Evolutionary conservation across 176 grass and related monocot genomes (phyloP).

Genomic region (Oryza coarctata): DNA sequence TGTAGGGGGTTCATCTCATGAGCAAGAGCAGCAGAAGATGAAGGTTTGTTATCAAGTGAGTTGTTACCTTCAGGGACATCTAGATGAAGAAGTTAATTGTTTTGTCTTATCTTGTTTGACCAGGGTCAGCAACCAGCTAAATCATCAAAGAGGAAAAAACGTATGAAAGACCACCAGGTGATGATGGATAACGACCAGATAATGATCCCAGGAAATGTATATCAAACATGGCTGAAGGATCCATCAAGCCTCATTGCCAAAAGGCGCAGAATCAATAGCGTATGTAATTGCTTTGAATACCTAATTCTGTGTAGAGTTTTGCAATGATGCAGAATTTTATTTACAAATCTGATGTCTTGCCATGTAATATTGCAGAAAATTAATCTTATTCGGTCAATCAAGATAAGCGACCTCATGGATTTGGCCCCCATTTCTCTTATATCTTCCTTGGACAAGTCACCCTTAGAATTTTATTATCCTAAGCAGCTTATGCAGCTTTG

Average conservation of each 20-base stretch:
- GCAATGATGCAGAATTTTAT: background rate
- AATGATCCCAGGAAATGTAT: slow-evolving; percentile 69
- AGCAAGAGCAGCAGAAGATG: slow-evolving; percentile 49
- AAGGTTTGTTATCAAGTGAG: slow-evolving; percentile 39
- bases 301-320: background rate
- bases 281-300: slow-evolving; percentile 34
- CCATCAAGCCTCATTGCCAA: slow-evolving; percentile 58
- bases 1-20: slow-evolving; percentile 42
- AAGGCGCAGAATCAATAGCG: slow-evolving; percentile 69
- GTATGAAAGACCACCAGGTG: slow-evolving; percentile 12
- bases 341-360: slow-evolving; percentile 10
- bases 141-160: slow-evolving; percentile 52
- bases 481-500: slow-evolving; percentile 62
- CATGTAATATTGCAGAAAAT: slow-evolving; percentile 42
- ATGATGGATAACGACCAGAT: slow-evolving; percentile 63
- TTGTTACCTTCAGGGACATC: slow-evolving; percentile 15
- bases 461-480: slow-evolving; percentile 62
- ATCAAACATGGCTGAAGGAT: slow-evolving; percentile 79
- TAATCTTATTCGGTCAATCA: slow-evolving; percentile 42
- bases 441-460: slow-evolving; percentile 37
- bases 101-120: slow-evolving; percentile 25
- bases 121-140: slow-evolving; percentile 38
- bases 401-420: slow-evolving; percentile 64
- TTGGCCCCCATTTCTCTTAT: slow-evolving; percentile 59
- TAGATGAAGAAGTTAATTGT: background rate